Evolutionary conservation across 179 eudicot genomes (phyloP).

Genomic region (Vitellaria paradoxa): DNA sequence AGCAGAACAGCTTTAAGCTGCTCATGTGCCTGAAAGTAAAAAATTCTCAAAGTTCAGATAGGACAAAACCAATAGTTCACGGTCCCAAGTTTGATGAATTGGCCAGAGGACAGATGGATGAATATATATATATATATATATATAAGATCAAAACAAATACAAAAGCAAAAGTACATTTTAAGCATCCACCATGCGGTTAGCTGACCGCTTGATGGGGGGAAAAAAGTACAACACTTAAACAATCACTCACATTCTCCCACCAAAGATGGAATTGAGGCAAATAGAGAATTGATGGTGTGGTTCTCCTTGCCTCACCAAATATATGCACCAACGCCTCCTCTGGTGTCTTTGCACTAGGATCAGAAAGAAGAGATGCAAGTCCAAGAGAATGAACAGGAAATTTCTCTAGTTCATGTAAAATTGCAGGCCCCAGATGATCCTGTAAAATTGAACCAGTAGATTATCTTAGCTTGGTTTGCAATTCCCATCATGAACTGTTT

Average conservation of each 20-base stretch:
- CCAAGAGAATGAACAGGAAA: constrained; percentile 99
- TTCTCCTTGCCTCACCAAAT: constrained; percentile 98
- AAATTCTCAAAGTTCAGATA: constrained; percentile 9
- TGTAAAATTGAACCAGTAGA: constrained; percentile 53
- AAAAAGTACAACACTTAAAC: background rate
- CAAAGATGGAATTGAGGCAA: constrained; percentile 85
- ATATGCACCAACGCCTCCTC: constrained; percentile 99
- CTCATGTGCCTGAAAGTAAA: constrained; percentile 75
- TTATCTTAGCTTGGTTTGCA: constrained; percentile 27
- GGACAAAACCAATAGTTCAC: background rate
- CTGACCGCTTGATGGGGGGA: background rate
- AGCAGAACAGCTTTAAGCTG: constrained; percentile 88
- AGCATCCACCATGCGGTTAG: background rate
- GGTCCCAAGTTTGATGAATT: background rate
- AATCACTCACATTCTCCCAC: constrained; percentile 92
- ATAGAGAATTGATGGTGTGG: constrained; percentile 90
- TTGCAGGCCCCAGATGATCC: constrained; percentile 99
- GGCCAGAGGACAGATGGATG: background rate
- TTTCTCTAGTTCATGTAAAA: constrained; percentile 95
- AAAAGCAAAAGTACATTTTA: background rate
- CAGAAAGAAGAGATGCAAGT: constrained; percentile 96
- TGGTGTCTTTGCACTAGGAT: constrained; percentile 98
- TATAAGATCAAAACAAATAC: background rate
- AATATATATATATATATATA: too few relatives aligned
- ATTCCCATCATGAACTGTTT: background rate